Conservation (phyloP, 2,329 filamentous ascomycete genomes). For the Camillea tinctor region DNA sequence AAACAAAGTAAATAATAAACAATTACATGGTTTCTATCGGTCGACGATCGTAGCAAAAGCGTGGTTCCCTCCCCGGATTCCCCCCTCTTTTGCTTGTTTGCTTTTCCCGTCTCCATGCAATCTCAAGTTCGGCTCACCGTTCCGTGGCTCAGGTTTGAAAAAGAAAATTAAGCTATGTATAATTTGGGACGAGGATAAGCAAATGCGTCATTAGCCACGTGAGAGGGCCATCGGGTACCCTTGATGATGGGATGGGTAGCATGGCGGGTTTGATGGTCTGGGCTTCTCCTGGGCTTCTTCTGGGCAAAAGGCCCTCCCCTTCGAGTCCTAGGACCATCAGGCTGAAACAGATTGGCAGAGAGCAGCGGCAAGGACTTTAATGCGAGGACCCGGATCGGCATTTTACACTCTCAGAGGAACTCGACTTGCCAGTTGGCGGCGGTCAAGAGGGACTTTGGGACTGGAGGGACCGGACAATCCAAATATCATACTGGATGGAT, state of each 20-base stretch:
- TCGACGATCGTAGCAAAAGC: neutral
- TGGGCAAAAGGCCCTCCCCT: too few species aligned
- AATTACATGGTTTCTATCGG: neutral
- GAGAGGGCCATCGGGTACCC: neutral
- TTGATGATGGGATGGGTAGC: neutral
- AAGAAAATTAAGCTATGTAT: neutral
- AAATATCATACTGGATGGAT: neutral
- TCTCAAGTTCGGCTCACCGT: neutral
- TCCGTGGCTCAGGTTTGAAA: neutral
- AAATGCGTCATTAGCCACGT: neutral
- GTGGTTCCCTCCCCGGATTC: neutral
- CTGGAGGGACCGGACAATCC: neutral
- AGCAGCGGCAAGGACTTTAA: neutral
- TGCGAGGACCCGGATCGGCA: conserved; percentile 6
- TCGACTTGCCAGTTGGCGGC: neutral
- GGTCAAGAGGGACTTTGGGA: neutral
- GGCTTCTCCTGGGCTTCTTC: too few species aligned
- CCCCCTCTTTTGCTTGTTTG: neutral
- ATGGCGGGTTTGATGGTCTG: neutral
- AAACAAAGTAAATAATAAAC: neutral
- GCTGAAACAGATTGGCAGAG: conserved; percentile 15
- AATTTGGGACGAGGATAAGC: neutral
- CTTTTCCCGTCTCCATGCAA: neutral
- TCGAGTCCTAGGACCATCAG: neutral
- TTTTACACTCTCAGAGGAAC: neutral